Base-by-base conservation (phyloP, 805 yeast genomes). In the Candida hispaniensis region DNA sequence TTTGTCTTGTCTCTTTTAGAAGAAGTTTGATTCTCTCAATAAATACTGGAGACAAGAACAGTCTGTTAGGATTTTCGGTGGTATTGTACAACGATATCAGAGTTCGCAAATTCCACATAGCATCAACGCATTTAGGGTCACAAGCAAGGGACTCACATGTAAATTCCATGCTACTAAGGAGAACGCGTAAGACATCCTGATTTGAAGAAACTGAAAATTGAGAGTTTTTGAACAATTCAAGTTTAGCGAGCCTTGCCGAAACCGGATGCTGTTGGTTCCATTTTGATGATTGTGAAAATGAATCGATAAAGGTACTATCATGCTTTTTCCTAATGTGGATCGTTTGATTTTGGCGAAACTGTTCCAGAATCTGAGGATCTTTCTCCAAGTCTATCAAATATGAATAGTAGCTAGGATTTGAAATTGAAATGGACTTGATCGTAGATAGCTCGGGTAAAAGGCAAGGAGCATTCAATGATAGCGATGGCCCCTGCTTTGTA, bases 101-200 rank as follows among this genome's bases (percentile, higher is more conserved):
- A 32, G 79, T 50, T 41, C 68, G 67, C 40, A 78, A 53, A 45
- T 73, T 75, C 75, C 80, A 71, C 35, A 78, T 53, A 38, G 76
- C 80, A 30, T 75, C 76, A 4, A 61, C 44, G 1, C 54, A 49
- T 8, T 41, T 34, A 0, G 78, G 76, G 1, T 46, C 44, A 3
- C 40, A 39, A 1, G 71, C 71, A 46, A 68, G 53, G 2, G 49
- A 49, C 16, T 54, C 54, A 16, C 76, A 52, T 43, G 75, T 77
- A 14, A 71, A 48, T 47, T 73, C 71, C 43, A 65, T 61, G 7
- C 26, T 26, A 7, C 30, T 25, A 6, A 26, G 26, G 14, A 15
- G 24, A 5, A 25, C 19, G 7, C 22, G 12, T 6, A 18, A 18
- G 3, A 9, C 24, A 0, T 24, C 12, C 4, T 26, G 30, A 16